Conservation (phyloP, 176 grass and related monocot species). For the Saccharum spontaneum region DNA sequence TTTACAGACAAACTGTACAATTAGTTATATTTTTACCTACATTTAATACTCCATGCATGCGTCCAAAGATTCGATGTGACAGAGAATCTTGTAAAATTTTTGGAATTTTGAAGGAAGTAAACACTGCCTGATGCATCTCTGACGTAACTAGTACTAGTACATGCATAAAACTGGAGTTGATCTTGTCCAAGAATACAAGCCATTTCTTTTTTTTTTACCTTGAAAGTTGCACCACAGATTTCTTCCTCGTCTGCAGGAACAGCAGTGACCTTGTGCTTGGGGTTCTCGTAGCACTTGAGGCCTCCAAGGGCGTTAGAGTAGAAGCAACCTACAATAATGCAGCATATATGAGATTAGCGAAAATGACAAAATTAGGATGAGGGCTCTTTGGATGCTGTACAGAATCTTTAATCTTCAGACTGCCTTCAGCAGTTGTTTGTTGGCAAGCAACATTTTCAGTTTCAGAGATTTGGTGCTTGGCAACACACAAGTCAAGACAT, state of each 20-base stretch:
- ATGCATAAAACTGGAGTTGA: background rate
- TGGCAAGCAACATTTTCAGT: no score
- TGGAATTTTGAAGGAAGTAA: no score
- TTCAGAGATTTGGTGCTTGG: background rate
- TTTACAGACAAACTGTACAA: no score
- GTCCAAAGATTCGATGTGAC: no score
- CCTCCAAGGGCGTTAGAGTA: constrained; percentile 84
- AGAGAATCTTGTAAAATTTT: no score
- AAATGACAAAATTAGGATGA: background rate
- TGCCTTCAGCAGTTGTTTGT: no score
- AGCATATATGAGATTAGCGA: background rate
- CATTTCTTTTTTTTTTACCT: constrained; percentile 52
- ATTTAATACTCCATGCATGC: no score
- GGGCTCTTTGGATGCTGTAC: background rate
- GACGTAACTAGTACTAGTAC: background rate
- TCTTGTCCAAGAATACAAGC: background rate
- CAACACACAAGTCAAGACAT: background rate
- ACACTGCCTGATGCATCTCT: background rate
- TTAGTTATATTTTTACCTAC: no score
- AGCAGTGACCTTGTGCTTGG: constrained; percentile 89
- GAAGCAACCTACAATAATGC: constrained; percentile 66
- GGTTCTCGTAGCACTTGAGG: constrained; percentile 91
- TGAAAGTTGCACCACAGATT: constrained; percentile 94
- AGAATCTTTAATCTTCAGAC: background rate
- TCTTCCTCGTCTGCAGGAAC: constrained; percentile 79